Evolutionary conservation across 164 flowering plant genomes (phyloP).

Genomic region (Akebia trifoliata): DNA sequence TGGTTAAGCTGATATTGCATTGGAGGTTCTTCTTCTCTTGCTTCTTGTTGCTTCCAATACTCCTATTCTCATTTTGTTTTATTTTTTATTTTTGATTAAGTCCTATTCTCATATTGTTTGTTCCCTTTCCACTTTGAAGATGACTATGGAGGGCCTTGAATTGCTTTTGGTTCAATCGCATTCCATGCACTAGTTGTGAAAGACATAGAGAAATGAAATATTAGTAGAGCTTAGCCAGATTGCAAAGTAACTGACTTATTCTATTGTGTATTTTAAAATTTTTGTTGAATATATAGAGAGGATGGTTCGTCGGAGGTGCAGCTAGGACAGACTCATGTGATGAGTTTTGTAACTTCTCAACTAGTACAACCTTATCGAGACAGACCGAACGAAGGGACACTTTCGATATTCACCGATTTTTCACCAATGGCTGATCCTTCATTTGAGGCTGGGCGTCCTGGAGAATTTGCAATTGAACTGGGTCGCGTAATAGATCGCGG

Average conservation of each 20-base stretch:
- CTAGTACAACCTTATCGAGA: conserved; percentile 86
- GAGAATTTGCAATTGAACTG: conserved; percentile 83
- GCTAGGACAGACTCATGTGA: conserved; percentile 87
- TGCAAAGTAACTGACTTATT: not conserved
- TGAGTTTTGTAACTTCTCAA: conserved; percentile 80
- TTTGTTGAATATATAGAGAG: conserved; percentile 38
- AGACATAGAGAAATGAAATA: not conserved
- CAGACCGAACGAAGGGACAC: conserved; percentile 83
- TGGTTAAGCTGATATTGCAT: too few relatives aligned
- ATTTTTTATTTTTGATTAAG: not conserved
- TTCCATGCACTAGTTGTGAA: not conserved
- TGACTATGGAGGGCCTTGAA: not conserved
- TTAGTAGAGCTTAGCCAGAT: not conserved
- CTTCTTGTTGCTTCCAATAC: too few relatives aligned
- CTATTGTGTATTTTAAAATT: too few relatives aligned
- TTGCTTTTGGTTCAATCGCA: not conserved
- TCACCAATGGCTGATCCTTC: conserved; percentile 99
- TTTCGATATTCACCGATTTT: conserved; percentile 79
- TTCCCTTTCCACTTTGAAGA: not conserved
- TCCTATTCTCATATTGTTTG: not conserved
- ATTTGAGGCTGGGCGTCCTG: conserved; percentile 94
- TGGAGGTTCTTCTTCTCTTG: too few relatives aligned
- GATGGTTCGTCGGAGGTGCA: conserved; percentile 92
- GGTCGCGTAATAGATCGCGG: conserved; percentile 93
- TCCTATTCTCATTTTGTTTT: not conserved